Base-by-base conservation (phyloP, 495 filamentous ascomycete genomes). In the Tuber magnatum region DNA sequence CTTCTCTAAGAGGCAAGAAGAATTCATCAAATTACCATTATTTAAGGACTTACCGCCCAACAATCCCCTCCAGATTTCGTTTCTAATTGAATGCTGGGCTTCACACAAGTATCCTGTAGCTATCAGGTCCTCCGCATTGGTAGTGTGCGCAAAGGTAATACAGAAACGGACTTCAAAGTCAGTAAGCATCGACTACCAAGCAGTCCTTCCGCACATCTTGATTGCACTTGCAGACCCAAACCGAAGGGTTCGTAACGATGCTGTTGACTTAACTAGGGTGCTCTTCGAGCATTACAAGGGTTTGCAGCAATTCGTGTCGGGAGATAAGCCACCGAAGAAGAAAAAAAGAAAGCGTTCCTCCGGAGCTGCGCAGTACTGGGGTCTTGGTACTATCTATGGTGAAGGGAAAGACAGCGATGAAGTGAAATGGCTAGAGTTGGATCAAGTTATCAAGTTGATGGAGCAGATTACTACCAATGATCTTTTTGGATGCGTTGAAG, bases 401-500 rank as follows among this genome's bases (percentile, higher is more conserved):
- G 77, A 84, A 48, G 85, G 84, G 40, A 83, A 85, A 44, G 84
- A 86, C 35, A 86, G 86, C 0, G 84, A 87, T 42, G 78, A 84
- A 4, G 76, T 93, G 32, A 83, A 84, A 41, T 91, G 88, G 87
- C 85, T 97, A n/a, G 84, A 88, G 44, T 76, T 78, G 4, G 86
- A 88, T 24, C 88, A 90, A 68, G 84, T 83, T 3, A 82, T 86
- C 32, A 88, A 88, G 70, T 84, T 97, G 18, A 77, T 97, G 12
- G 84, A 87, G 28, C 87, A 87, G 32, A 84, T 91, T 39, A 82
- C 97, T 44, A 81, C 92, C 38, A 91, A 92, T 3, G 88, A 85
- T 8, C 81, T 97, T 28, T 94, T 97, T 81, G 94, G 97, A 83
- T 94, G 90, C 79, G 86, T 93, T 16, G 84, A 97, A 32, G 93